A percentile compares a stretch with the other conserved stretches of the same genome.
Conservation (phyloP, 345 rosid species). For the Eucalyptus virginea region DNA sequence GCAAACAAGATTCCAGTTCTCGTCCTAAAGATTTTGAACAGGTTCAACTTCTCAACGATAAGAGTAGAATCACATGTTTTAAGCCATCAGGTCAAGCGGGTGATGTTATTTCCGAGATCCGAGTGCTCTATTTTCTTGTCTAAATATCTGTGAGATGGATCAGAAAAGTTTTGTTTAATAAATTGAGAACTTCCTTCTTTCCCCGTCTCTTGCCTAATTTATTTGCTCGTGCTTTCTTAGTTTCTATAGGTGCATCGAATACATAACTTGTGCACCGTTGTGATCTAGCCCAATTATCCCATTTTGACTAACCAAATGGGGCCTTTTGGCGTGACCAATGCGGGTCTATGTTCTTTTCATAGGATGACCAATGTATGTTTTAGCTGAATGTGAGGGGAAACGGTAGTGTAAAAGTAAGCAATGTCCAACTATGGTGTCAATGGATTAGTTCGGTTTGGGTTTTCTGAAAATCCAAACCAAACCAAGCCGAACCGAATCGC, state of each 20-base stretch:
- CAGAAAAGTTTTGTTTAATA: too few relatives aligned
- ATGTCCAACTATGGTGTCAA: too few relatives aligned
- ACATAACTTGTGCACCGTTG: background rate
- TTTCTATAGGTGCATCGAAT: background rate
- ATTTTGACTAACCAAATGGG: too few relatives aligned
- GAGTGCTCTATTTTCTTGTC: background rate
- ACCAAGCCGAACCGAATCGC: rapidly evolving
- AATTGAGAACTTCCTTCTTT: too few relatives aligned
- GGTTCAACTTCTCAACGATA: background rate
- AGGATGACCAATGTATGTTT: too few relatives aligned
- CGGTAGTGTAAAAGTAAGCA: too few relatives aligned
- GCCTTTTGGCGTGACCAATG: too few relatives aligned
- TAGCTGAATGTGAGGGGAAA: too few relatives aligned
- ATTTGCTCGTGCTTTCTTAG: background rate
- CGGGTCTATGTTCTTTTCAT: too few relatives aligned
- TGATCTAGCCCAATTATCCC: background rate
- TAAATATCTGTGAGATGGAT: background rate
- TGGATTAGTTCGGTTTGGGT: rapidly evolving
- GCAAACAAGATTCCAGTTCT: background rate
- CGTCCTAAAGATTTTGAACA: background rate
- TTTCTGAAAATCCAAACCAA: rapidly evolving
- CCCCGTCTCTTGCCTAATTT: background rate
- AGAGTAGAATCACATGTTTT: background rate
- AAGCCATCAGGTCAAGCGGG: background rate
- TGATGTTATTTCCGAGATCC: background rate